Evolutionary conservation across 2,329 filamentous ascomycete genomes (phyloP).

Genomic region (Pyrenochaeta sp.): DNA sequence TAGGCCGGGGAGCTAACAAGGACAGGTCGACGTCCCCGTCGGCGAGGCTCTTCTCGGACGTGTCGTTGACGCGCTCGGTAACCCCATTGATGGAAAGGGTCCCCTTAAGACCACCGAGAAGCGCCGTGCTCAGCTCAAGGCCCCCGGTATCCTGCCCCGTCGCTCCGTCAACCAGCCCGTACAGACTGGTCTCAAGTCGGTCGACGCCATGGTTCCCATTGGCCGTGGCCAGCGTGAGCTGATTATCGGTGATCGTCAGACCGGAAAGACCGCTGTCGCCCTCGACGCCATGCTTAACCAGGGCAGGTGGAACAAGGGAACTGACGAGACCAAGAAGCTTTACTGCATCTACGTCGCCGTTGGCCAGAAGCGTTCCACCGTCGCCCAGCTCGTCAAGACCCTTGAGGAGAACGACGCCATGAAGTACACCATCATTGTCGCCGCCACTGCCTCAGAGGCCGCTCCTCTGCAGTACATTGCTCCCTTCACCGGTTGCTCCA

Average conservation of each 20-base stretch:
- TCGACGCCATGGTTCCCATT: slow-evolving; percentile 99
- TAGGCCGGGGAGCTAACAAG: slow-evolving; percentile 26
- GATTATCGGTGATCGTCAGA: slow-evolving; percentile 99
- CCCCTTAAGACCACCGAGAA: slow-evolving; percentile 91
- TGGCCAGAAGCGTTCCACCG: slow-evolving; percentile 99
- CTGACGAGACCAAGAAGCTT: slow-evolving; percentile 96
- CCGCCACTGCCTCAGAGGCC: slow-evolving; percentile 96
- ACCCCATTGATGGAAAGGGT: slow-evolving; percentile 99
- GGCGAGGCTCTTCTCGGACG: slow-evolving; percentile 92
- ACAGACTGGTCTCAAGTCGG: slow-evolving; percentile 98
- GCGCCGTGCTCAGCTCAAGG: slow-evolving; percentile 98
- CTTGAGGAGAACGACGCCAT: slow-evolving; percentile 99
- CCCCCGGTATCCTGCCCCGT: slow-evolving; percentile 96
- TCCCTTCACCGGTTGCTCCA: slow-evolving; percentile 78
- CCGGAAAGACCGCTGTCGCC: slow-evolving; percentile 98
- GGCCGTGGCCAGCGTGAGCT: slow-evolving; percentile 99
- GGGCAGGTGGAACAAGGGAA: slow-evolving; percentile 91
- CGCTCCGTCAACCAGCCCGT: slow-evolving; percentile 98
- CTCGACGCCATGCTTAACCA: slow-evolving; percentile 99
- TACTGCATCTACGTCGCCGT: slow-evolving; percentile 99
- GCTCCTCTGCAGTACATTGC: slow-evolving; percentile 89
- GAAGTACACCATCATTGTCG: slow-evolving; percentile 95
- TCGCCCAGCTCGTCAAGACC: slow-evolving; percentile 99
- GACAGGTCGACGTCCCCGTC: slow-evolving; percentile 93
- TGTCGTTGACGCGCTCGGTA: slow-evolving; percentile 97